These are phyloP conservation scores for Clonostachys rhizophaga DNA, from an alignment of 2,329 filamentous ascomycete species.

Conservation along the genomic window DNA sequence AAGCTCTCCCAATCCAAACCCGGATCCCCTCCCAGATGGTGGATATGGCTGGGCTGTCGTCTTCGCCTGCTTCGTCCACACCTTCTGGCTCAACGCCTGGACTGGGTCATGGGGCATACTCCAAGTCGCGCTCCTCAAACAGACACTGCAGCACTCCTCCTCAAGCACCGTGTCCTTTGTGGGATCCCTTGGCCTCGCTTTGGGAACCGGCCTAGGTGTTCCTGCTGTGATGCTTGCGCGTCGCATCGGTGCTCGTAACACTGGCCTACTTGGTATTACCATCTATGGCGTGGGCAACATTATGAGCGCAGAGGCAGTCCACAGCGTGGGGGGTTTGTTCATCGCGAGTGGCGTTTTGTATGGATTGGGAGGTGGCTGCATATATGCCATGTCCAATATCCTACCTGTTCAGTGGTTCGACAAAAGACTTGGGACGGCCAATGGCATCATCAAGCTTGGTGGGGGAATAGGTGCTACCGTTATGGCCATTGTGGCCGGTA, in stretches of 20 bases:
- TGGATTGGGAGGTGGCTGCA: not conserved
- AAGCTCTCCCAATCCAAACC: too few species aligned
- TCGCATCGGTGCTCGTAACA: slow-evolving; percentile 1
- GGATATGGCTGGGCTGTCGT: slow-evolving; percentile 5
- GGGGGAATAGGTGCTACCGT: slow-evolving; percentile 2
- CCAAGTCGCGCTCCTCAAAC: slow-evolving; percentile 2
- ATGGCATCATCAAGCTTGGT: slow-evolving; percentile 6
- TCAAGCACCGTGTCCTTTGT: slow-evolving; percentile 5
- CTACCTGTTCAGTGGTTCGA: slow-evolving; percentile 7
- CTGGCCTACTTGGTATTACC: not conserved
- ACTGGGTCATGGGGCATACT: slow-evolving; percentile 4
- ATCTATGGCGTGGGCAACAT: slow-evolving; percentile 2
- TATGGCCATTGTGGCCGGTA: not conserved
- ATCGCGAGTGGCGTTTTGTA: not conserved
- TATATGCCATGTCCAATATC: slow-evolving; percentile 4
- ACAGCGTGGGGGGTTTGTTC: slow-evolving; percentile 2
- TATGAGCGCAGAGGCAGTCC: slow-evolving; percentile 1
- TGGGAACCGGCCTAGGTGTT: not conserved
- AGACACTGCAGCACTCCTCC: not conserved
- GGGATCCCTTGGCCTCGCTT: slow-evolving; percentile 2
- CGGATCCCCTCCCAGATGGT: slow-evolving; percentile 4
- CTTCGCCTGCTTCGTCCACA: not conserved
- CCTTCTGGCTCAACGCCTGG: slow-evolving; percentile 5
- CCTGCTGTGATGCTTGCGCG: not conserved
- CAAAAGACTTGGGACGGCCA: slow-evolving; percentile 3